Evolutionary conservation across 768 basidiomycete genomes (phyloP), one percentile per base, ranked within the genome.

Genomic region (Pulveroboletus ravenelii): DNA sequence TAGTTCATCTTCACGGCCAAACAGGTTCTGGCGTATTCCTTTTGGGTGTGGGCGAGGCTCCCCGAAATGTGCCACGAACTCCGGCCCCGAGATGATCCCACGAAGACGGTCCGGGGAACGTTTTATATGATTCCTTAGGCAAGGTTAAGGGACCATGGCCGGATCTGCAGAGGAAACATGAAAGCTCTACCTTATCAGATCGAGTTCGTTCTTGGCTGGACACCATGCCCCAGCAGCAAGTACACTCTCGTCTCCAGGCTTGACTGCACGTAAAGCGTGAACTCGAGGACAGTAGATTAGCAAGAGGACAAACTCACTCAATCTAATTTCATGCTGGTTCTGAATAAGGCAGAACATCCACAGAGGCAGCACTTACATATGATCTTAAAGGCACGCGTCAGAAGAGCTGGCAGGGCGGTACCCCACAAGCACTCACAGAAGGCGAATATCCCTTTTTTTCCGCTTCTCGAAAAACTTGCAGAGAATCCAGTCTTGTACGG

Each of bases 381-480:
- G 62, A 56, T 65, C 68, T 67, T 47, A 43, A 52, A 52, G 48
- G 55, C 8, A 13, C 6, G 29, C 20, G 41, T 58, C 49, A 62
- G 50, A 40, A 12, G 17, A 27, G n/a, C 15, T 17, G 20, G 15
- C 8, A 0, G 36, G 45, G 13, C 15, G 25, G 27, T 6, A 12
- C 27, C 15, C 4, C 4, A 15, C 10, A 32, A 30, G 45, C 13
- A 76, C 87, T 71, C 65, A 90, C 93, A 94, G 15, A 75, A 76
- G 18, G 93, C 93, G 66, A 91, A 97, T 12, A 85, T 80, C 0
- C 94, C 92, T 62, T 97, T 98, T 37, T 89, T 73, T 3, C 95
- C 95, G 27, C 87, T 87, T 41, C 96, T 75, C 4, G 92, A 93
- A 58, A 94, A 89, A 47, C 84, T 87, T 0, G 90, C 88, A 0